phyloP scores from a whole-genome alignment of 2,329 filamentous ascomycete genomes.

The Microthyrium microscopicum region DNA sequence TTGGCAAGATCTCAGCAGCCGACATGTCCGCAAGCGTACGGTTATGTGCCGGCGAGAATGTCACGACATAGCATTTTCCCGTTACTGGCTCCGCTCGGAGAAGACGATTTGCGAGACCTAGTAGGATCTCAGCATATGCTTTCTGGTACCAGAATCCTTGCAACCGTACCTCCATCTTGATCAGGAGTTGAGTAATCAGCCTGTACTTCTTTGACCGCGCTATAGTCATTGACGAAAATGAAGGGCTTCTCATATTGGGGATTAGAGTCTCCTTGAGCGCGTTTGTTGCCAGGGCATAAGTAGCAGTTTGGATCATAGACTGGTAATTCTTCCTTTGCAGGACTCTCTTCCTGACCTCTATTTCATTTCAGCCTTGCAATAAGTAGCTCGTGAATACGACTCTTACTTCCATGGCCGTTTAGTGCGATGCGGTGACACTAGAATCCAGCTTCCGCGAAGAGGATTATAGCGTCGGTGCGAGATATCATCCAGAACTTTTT shows the following conservation, averaged over 20 bases:
- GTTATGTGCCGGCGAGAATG: conserved; percentile 82
- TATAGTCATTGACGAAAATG: conserved; percentile 95
- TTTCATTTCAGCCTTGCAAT: conserved; percentile 3
- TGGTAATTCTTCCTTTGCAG: conserved; percentile 38
- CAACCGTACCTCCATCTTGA: conserved; percentile 31
- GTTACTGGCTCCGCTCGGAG: conserved; percentile 74
- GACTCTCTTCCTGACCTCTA: conserved; percentile 31
- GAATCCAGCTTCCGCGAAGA: conserved; percentile 73
- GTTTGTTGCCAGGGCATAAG: conserved; percentile 78
- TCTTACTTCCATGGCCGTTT: conserved; percentile 93
- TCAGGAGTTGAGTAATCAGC: conserved; percentile 49
- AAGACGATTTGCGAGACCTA: conserved; percentile 57
- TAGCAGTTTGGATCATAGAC: conserved; percentile 81
- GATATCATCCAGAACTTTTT: conserved; percentile 66
- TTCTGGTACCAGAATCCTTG: background rate
- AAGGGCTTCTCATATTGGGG: conserved; percentile 77
- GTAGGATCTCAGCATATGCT: background rate
- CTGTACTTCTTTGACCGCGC: conserved; percentile 87
- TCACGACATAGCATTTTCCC: conserved; percentile 92
- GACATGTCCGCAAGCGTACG: conserved; percentile 83
- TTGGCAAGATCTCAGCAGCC: conserved; percentile 57
- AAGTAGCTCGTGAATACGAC: conserved; percentile 15
- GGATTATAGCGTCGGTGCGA: conserved; percentile 91
- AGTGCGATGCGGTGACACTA: conserved; percentile 90
- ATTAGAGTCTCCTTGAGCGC: conserved; percentile 74